phyloP scores from a whole-genome alignment of 2,329 filamentous ascomycete genomes.

The Paracamarosporium sp. region DNA sequence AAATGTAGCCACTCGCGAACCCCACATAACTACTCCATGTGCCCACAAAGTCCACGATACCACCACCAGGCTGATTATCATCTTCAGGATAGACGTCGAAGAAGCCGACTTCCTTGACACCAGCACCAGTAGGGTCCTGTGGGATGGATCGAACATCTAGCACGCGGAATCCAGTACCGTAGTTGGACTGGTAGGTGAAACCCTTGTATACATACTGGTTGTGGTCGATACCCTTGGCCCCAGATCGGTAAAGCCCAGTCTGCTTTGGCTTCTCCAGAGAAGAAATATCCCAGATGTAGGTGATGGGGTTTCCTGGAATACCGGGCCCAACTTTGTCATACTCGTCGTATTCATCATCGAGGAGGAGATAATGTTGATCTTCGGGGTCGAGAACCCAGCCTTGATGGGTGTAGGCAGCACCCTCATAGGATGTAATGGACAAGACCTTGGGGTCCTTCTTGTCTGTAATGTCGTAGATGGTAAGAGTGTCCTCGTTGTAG shows the following conservation, averaged over 20 bases:
- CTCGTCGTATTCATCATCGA: conserved; percentile 50
- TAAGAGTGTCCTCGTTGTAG: conserved; percentile 62
- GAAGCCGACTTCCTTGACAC: conserved; percentile 53
- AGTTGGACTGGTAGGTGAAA: conserved; percentile 53
- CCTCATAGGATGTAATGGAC: conserved; percentile 62
- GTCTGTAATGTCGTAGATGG: conserved; percentile 61
- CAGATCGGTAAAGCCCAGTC: conserved; percentile 51
- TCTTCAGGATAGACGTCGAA: conserved; percentile 54
- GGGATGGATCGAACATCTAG: conserved; percentile 52
- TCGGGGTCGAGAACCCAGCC: conserved; percentile 57
- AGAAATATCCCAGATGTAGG: conserved; percentile 49
- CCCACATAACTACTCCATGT: conserved; percentile 52
- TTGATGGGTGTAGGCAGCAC: conserved; percentile 65
- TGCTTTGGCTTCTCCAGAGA: conserved; percentile 44
- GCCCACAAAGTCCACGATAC: conserved; percentile 51
- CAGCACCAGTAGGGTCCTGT: conserved; percentile 46
- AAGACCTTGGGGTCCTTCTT: conserved; percentile 56
- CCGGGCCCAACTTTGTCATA: conserved; percentile 45
- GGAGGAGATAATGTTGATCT: conserved; percentile 44
- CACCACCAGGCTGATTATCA: conserved; percentile 46
- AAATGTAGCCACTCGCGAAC: conserved; percentile 48
- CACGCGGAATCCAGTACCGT: conserved; percentile 51
- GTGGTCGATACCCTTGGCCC: conserved; percentile 52
- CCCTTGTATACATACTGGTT: conserved; percentile 56
- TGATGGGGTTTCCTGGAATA: conserved; percentile 43